These are phyloP conservation scores for Verticillium nonalfalfae DNA, from an alignment of 2,329 filamentous ascomycete species.

Conservation along the genomic window DNA sequence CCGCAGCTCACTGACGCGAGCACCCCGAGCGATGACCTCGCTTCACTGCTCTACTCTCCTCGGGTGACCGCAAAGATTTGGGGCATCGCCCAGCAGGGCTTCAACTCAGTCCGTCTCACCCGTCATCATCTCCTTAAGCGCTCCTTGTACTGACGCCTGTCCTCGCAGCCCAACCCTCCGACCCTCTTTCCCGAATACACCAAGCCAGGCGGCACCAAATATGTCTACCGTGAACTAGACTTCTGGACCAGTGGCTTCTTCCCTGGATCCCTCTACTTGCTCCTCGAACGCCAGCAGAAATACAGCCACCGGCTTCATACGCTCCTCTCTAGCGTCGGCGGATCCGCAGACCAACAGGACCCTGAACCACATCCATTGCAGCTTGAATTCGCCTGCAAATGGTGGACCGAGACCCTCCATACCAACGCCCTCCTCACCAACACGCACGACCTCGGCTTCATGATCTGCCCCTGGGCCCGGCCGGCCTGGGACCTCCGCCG, in stretches of 20 bases:
- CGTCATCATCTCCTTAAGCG: background rate
- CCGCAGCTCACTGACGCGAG: background rate
- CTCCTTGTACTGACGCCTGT: background rate
- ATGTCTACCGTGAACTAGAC: slow-evolving; percentile 29
- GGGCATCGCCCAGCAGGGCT: slow-evolving; percentile 6
- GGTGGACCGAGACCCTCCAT: slow-evolving; percentile 33
- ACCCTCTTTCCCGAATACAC: slow-evolving; percentile 28
- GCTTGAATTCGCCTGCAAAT: slow-evolving; percentile 27
- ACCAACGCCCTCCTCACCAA: slow-evolving; percentile 22
- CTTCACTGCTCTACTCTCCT: slow-evolving; percentile 3
- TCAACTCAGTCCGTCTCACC: background rate
- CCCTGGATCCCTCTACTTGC: slow-evolving; percentile 33
- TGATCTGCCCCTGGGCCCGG: slow-evolving; percentile 30
- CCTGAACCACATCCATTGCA: slow-evolving; percentile 16
- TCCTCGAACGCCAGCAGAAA: slow-evolving; percentile 26
- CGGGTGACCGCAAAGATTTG: slow-evolving; percentile 6
- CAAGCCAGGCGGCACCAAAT: slow-evolving; percentile 24
- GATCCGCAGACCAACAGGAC: background rate
- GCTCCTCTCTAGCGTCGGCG: background rate
- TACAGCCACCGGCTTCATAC: slow-evolving; percentile 10
- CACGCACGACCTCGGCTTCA: slow-evolving; percentile 38
- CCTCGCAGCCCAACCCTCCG: slow-evolving; percentile 7
- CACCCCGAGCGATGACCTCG: background rate
- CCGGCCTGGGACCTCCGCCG: slow-evolving; percentile 29
- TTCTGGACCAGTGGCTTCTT: slow-evolving; percentile 46